Evolutionary conservation across 495 filamentous ascomycete species (phyloP).

Genomic region (Haplographium delicatum): DNA sequence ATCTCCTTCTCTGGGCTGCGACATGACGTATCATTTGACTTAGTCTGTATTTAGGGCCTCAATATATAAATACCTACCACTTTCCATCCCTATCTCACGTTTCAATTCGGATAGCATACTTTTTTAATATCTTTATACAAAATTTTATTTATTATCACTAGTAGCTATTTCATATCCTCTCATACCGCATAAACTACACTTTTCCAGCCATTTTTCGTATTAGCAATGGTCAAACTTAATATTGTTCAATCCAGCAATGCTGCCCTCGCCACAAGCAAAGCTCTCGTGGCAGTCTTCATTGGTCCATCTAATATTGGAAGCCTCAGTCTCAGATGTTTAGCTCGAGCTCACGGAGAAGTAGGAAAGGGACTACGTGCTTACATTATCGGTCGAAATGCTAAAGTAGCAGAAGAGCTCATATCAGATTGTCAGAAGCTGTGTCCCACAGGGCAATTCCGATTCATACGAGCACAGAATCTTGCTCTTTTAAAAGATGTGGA

Average conservation of each 20-base stretch:
- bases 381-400: constrained; percentile 35
- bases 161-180: too few species aligned
- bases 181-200: too few species aligned
- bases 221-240: constrained; percentile 6
- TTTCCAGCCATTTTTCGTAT: too few species aligned
- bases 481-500: constrained; percentile 19
- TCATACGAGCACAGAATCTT: constrained; percentile 20
- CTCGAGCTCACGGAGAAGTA: constrained; percentile 13
- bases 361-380: constrained; percentile 26
- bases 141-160: too few species aligned
- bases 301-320: constrained; percentile 36
- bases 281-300: constrained; percentile 17
- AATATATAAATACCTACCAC: too few species aligned
- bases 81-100: too few species aligned
- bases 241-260: background rate
- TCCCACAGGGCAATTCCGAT: constrained; percentile 13
- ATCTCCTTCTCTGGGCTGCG: too few species aligned
- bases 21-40: too few species aligned
- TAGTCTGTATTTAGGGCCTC: too few species aligned
- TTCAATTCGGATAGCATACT: too few species aligned
- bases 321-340: constrained; percentile 30
- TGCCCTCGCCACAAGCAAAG: background rate
- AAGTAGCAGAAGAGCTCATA: constrained; percentile 28
- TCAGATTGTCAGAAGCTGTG: constrained; percentile 19
- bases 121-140: too few species aligned